Conservation (phyloP, 2,329 filamentous ascomycete species). For the Alternaria sp. region DNA sequence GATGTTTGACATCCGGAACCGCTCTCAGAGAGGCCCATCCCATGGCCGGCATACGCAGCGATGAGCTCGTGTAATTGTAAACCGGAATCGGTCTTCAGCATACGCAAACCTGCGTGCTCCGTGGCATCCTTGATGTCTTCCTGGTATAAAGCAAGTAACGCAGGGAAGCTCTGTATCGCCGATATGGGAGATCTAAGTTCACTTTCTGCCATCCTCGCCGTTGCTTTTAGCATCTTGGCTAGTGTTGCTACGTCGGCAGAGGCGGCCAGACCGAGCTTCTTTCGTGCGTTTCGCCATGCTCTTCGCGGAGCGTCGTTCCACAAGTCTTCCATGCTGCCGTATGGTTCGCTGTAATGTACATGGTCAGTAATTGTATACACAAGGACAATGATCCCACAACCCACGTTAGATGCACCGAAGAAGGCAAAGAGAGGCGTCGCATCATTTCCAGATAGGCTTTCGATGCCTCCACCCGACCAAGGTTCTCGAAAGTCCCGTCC, state of each 20-base stretch:
- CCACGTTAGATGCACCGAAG: background rate
- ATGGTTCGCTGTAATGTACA: background rate
- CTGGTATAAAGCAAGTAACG: background rate
- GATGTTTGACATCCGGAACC: too few relatives aligned
- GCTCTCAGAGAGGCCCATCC: too few relatives aligned
- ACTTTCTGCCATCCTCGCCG: background rate
- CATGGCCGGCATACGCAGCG: too few relatives aligned
- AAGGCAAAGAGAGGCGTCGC: background rate
- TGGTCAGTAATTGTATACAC: background rate
- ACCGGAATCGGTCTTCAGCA: too few relatives aligned
- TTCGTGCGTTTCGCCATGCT: background rate
- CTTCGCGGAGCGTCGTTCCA: background rate
- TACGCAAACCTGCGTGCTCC: too few relatives aligned
- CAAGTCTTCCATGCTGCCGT: background rate
- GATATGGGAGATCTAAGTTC: too few relatives aligned
- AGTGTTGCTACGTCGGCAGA: background rate
- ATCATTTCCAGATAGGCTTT: background rate
- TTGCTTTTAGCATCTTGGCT: background rate
- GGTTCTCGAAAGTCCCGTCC: background rate
- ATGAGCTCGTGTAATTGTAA: too few relatives aligned
- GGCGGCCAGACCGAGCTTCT: background rate
- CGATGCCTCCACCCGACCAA: background rate
- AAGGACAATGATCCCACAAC: background rate
- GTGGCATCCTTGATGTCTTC: background rate
- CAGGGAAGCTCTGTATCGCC: background rate